A percentile compares a stretch with the other conserved stretches of the same genome.
Evolutionary conservation across 371 early-diverging fungal species (phyloP).

Genomic region (Mortierella sp.): DNA sequence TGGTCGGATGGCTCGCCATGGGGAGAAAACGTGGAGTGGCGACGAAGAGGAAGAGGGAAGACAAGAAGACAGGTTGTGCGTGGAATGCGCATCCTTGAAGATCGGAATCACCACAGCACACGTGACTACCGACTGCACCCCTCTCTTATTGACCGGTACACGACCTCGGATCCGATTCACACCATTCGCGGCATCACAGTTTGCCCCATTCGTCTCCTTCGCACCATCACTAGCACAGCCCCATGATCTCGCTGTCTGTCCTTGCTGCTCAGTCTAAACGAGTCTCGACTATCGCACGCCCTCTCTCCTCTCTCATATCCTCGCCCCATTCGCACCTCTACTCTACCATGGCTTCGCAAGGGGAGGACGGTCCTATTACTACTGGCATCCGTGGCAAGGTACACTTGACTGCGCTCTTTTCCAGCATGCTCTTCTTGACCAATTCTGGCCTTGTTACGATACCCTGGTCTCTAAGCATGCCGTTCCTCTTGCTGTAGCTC

Average conservation of each 20-base stretch:
- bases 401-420: not conserved
- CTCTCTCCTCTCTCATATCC: conserved; percentile 6
- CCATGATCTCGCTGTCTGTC: conserved; percentile 28
- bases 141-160: too few species aligned
- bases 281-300: conserved; percentile 17
- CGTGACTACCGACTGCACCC: too few species aligned
- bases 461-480: too few species aligned
- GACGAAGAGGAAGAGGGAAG: too few species aligned
- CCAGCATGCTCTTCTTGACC: too few species aligned
- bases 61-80: too few species aligned
- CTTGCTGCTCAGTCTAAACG: conserved; percentile 25
- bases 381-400: conserved; percentile 43
- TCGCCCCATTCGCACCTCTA: conserved; percentile 2
- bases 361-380: conserved; percentile 43
- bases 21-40: too few species aligned
- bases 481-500: conserved; percentile 52
- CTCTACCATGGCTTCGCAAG: conserved; percentile 39
- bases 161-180: too few species aligned
- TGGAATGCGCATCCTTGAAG: too few species aligned
- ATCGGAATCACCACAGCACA: too few species aligned
- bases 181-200: not conserved
- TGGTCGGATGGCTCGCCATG: too few species aligned
- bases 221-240: not conserved
- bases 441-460: too few species aligned
- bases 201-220: not conserved